phyloP scores from a whole-genome alignment of 306 rosid species.

The Cucumis cinereus region DNA sequence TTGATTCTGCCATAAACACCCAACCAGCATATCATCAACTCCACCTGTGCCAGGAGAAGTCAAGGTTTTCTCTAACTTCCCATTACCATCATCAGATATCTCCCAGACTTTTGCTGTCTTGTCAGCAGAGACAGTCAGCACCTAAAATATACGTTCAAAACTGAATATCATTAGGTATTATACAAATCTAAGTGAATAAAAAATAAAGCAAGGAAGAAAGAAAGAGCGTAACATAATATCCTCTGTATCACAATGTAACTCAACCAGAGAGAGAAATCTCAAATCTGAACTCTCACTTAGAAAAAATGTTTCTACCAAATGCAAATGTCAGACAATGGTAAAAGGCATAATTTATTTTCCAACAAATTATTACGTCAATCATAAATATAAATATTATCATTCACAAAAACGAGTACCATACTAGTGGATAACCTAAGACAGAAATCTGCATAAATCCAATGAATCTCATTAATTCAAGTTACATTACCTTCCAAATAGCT shows the following conservation, averaged over 20 bases:
- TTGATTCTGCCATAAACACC: slow-evolving; percentile 79
- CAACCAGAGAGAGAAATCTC: background rate
- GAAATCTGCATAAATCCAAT: background rate
- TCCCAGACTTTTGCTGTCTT: slow-evolving; percentile 89
- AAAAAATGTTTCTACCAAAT: background rate
- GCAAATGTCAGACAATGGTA: background rate
- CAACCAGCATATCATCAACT: slow-evolving; percentile 92
- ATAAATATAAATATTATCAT: background rate
- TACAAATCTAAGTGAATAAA: background rate
- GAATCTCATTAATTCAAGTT: background rate
- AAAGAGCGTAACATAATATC: background rate
- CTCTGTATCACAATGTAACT: background rate
- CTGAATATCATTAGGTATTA: slow-evolving; percentile 15
- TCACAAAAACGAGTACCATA: background rate
- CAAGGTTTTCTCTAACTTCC: slow-evolving; percentile 69
- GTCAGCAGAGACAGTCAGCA: slow-evolving; percentile 91
- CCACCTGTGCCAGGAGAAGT: slow-evolving; percentile 65
- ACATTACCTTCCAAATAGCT: background rate
- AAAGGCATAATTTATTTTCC: background rate
- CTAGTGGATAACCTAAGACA: background rate
- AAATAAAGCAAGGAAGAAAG: background rate
- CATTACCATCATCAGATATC: slow-evolving; percentile 60
- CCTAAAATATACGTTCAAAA: slow-evolving; percentile 28
- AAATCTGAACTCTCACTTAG: background rate
- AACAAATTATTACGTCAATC: background rate